Base-by-base conservation (phyloP, 148 eudicot species). In the Silene uniflora region DNA sequence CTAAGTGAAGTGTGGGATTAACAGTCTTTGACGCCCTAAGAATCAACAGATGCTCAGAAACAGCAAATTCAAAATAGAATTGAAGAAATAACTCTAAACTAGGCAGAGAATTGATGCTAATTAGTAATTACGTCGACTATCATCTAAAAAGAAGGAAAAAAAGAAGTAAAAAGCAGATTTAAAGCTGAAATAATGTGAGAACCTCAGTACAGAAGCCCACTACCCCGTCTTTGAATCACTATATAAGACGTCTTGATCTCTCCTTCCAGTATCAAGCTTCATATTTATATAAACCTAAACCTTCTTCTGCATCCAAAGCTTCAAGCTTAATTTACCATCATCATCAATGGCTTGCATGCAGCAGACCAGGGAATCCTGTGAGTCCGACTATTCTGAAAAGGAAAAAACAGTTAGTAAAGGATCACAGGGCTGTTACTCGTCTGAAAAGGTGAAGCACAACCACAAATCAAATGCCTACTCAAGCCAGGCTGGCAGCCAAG, bases 281-380 rank as follows among this genome's bases (percentile, higher is more conserved):
- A 21, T 68, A 79, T 27, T 3, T 73, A 64, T 55, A 55, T 4
- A 27, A 70, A 52, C 56, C 17, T 52, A 11, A 18, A 55, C 6
- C 54, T 5, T 73, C 44, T 19, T 29, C 39, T 58, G 8, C 42
- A 66, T 13, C 66, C 10, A 62, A 49, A 62, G 3, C 18, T 49
- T 52, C 56, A 5, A 16, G 56, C 0, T 42, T 17, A 27, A 27
- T 52, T 46, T 65, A 71, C 10, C 44, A 71, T 16, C 44, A 71
- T 10, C 66, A 44, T 60, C 13, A 17, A 80, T 75, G 82, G 82
- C 82, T 62, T 75, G 79, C 52, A 63, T 55, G 66, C 83, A 80
- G 71, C 49, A 69, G 67, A 63, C 55, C 72, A 80, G 55, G 61
- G 35, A 47, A 6, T 71, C 68, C 74, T 75, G 83, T 58, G 83